Evolutionary conservation across 768 basidiomycete species (phyloP), one percentile per base, ranked within the genome.

Genomic region (Lentinula detonsa): DNA sequence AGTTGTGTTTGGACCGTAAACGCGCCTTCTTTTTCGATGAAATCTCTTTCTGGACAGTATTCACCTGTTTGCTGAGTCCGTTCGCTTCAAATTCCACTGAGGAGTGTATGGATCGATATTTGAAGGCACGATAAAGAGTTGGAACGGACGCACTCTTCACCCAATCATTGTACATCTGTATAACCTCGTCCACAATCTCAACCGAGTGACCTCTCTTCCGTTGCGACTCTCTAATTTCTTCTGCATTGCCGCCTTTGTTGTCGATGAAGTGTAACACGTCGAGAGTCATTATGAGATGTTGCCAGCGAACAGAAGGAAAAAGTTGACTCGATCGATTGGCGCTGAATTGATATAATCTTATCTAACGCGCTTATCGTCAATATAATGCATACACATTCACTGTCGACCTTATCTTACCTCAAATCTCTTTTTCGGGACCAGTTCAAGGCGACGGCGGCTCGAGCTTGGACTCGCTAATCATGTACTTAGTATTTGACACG

Each of bases 31-130:
- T 97, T 85, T 94, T 97, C 2, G 83, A 80, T 10, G 86, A 87
- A 68, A 99, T 98, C 73, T 98, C 85, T 73, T 98, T 99, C 78
- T 99, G 95, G 10, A 95, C 79, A 13, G 84, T 84, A 67, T 99
- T 98, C 43, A 92, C 84, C 66, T 92, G 82, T 72, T 95, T 95
- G 66, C 85, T 81, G 54, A 90, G 74, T 16, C 79, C 81, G 67
- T 90, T 92, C 21, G 85, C 79, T 54, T 97, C 93, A 69, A 85
- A 98, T 68, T 95, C 90, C 82, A 90, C 96, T 98, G 67, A n/a
- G 42, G 21, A 5, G 16, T n/a, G 0, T 8, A 33, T 35, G 62
- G 37, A 35, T 40, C 34, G 53, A 28, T n/a, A 62, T 54, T 28
- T 4, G 4, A 28, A 28, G 48, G 61, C 16, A 56, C 10, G 15